Percentiles rank a stretch among this genome's conserved stretches.
phyloP scores from a whole-genome alignment of 805 yeast genomes.

The Saccharomycopsis sp. region DNA sequence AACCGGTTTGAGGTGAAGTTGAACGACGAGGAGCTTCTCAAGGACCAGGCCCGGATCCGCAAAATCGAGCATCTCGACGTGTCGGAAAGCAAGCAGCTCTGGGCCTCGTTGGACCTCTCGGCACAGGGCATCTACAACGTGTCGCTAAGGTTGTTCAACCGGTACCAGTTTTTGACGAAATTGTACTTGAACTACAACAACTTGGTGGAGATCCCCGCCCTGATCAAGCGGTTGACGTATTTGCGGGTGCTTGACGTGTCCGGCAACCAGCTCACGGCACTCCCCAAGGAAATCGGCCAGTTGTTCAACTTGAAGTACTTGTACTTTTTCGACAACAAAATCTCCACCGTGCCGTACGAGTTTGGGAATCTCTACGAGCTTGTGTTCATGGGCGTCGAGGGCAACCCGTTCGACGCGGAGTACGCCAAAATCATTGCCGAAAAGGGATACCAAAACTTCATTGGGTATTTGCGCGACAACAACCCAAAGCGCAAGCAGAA shows the following conservation, averaged over 20 bases:
- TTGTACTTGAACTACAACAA: constrained; percentile 84
- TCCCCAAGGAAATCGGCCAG: constrained; percentile 84
- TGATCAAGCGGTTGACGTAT: constrained; percentile 60
- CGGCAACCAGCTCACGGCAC: constrained; percentile 56
- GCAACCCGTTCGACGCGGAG: constrained; percentile 72
- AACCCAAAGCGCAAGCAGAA: constrained; percentile 50
- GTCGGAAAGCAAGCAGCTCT: constrained; percentile 57
- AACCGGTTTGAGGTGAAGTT: constrained; percentile 31
- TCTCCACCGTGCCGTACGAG: constrained; percentile 69
- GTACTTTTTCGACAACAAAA: constrained; percentile 81
- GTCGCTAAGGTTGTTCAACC: constrained; percentile 64
- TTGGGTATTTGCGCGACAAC: constrained; percentile 74
- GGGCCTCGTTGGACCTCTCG: constrained; percentile 91
- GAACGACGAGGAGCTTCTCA: constrained; percentile 58
- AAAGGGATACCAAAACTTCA: constrained; percentile 78
- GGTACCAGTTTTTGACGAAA: constrained; percentile 75
- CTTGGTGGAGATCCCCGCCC: constrained; percentile 57
- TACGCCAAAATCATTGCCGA: constrained; percentile 63
- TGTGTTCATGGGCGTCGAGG: constrained; percentile 87
- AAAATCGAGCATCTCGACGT: constrained; percentile 23
- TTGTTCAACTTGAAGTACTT: constrained; percentile 74
- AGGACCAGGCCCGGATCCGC: constrained; percentile 43
- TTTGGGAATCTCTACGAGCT: constrained; percentile 81
- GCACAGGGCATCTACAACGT: constrained; percentile 77
- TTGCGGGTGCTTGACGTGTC: constrained; percentile 82